phyloP scores from a whole-genome alignment of 192 early-diverging fungal genomes.

The Entomortierella parvispora region DNA sequence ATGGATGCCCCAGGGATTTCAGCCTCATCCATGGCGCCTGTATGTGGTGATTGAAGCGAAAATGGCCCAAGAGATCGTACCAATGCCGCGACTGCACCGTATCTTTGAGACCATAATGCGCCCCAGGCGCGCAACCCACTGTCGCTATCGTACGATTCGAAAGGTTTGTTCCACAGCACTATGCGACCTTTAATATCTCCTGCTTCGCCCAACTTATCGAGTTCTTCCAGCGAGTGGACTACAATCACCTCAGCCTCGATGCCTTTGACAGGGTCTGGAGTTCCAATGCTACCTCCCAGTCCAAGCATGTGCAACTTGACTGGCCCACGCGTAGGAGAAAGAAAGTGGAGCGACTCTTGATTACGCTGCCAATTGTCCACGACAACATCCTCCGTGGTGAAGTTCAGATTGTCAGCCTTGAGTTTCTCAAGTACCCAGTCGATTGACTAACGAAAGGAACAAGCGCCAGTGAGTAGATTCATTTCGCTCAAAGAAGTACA shows the following conservation, averaged over 20 bases:
- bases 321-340: slow-evolving; percentile 50
- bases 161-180: slow-evolving; percentile 61
- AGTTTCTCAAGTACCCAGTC: slow-evolving; percentile 59
- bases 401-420: slow-evolving; percentile 47
- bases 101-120: slow-evolving; percentile 43
- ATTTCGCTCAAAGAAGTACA: background rate
- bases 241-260: slow-evolving; percentile 58
- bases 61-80: slow-evolving; percentile 60
- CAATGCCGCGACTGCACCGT: slow-evolving; percentile 61
- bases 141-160: slow-evolving; percentile 14
- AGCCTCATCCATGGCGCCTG: slow-evolving; percentile 56
- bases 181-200: slow-evolving; percentile 54
- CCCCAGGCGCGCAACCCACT: slow-evolving; percentile 8
- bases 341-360: slow-evolving; percentile 58
- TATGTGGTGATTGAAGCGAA: slow-evolving; percentile 58
- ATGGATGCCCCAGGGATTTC: slow-evolving; percentile 62
- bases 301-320: slow-evolving; percentile 58
- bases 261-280: slow-evolving; percentile 42
- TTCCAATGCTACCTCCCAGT: slow-evolving; percentile 58
- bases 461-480: no score
- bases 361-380: slow-evolving; percentile 61
- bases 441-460: slow-evolving; percentile 47
- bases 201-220: slow-evolving; percentile 51
- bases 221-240: slow-evolving; percentile 61
- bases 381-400: slow-evolving; percentile 63